These are phyloP conservation scores for Brassica hybrid DNA, from an alignment of 441 rosid genomes.

Conservation along the genomic window DNA sequence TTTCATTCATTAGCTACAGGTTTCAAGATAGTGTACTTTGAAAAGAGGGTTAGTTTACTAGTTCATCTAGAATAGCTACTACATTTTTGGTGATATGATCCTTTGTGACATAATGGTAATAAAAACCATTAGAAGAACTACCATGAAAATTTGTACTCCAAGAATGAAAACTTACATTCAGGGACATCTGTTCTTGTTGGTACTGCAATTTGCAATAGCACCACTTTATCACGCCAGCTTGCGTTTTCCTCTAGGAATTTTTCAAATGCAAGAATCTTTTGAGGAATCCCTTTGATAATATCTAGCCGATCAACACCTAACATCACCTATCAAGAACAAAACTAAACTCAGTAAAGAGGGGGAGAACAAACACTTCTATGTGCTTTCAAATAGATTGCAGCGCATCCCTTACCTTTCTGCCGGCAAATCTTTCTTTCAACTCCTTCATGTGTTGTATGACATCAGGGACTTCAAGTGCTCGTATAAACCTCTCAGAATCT, in stretches of 20 bases:
- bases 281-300: constrained; percentile 99
- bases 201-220: constrained; percentile 96
- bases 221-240: constrained; percentile 96
- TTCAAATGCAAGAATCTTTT: constrained; percentile 97
- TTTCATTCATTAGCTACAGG: neutral
- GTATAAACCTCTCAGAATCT: constrained; percentile 85
- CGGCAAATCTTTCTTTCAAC: constrained; percentile 88
- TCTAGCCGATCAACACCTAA: constrained; percentile 99
- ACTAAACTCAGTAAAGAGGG: constrained; percentile 10
- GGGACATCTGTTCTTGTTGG: constrained; percentile 99
- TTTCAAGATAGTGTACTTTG: neutral
- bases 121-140: neutral
- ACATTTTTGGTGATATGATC: neutral
- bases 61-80: neutral
- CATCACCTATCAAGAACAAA: constrained; percentile 69
- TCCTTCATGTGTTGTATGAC: constrained; percentile 86
- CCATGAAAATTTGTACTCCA: constrained; percentile 4
- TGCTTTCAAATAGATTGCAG: neutral
- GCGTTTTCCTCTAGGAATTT: constrained; percentile 98
- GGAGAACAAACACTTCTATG: neutral
- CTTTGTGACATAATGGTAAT: neutral
- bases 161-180: constrained; percentile 70
- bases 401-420: constrained; percentile 60
- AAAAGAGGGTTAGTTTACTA: neutral
- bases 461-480: constrained; percentile 67